Base-by-base conservation (phyloP, 805 yeast species). In the Kurtzmaniella fragi region DNA sequence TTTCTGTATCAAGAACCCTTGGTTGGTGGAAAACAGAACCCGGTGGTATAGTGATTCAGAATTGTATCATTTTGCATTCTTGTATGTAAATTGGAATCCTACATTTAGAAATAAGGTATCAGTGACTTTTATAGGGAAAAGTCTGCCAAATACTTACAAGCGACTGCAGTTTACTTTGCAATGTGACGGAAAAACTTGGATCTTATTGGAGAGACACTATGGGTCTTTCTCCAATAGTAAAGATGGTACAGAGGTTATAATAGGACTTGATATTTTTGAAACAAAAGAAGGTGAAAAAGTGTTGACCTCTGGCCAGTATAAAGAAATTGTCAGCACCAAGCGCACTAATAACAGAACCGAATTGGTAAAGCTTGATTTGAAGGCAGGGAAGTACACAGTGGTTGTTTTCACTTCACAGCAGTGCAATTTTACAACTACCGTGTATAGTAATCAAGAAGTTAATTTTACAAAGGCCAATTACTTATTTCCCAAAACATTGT, bases 31-130 rank as follows among this genome's bases (percentile, higher is more conserved):
- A 5, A 39, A 41, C 11, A 45, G 63, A 31, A 40, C 45, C 5
- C 40, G 63, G 12, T 32, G 37, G 25, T 38, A 50, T 13, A 45
- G 50, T 20, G 37, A 41, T 16, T 37, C 50, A 6, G 56, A 56
- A 17, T 46, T 61, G 15, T 53, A 52, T 23, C 59, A 54, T 27
- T 61, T 67, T 42, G 57, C 60, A 17, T 84, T 78, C 52, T 42
- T 84, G 2, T 87, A 86, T 53, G 42, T 86, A 30, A 84, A 80
- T 53, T 84, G 95, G 91, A 67, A 77, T 41, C 72, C 78, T 0
- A 38, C 51, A 11, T 58, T 53, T 40, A 45, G 46, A 29, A 51
- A 53, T 17, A 45, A 47, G 1, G 64, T 61, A 42, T 44, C 42
- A 7, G 41, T 48, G 34, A 56, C 52, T 12, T 67, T 59, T 31